Base-by-base conservation (phyloP, 1,284 basidiomycete genomes). In the Ganoderma boninense region DNA sequence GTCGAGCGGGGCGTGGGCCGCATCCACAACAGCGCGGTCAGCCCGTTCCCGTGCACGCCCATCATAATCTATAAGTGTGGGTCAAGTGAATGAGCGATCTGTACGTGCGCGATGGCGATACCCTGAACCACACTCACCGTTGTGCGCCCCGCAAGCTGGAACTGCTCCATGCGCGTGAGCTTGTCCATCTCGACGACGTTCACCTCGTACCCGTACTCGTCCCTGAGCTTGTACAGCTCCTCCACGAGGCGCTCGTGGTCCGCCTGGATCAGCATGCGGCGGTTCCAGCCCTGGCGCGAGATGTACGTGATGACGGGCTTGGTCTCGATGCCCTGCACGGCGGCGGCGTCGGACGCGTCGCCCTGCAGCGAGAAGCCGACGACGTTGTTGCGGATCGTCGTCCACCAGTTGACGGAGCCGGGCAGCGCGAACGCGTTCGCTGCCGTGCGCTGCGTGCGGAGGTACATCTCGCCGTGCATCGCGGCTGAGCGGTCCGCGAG, bases 11-110 rank as follows among this genome's bases (percentile, higher is more conserved):
- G 88, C 1, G 87, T 87, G 0, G 93, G 93, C 38, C 91, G 89
- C 94, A 96, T 95, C 95, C 94, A 97, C 6, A 96, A 78, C 2
- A 95, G 83, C 14, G 93, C 88, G 0, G 95, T 95, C 46, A 97
- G 80, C 57, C 94, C 95, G 78, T 96, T 95, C 11, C 95, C 95
- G 77, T 97, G 95, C 20, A 96, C 91, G 69, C 95, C 94, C 87
- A 95, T 91, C 88, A 96, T 87, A 75, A 96, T 92, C 92, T 95
- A 52, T 20, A 8, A 42, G 4, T 3, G 61, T 42, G 3, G 4
- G 61, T 61, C 66, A 63, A 63, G 65, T 59, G 61, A 5, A 18
- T 60, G 26, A 57, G 62, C 49, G 42, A 4, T 40, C 43, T 62
- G 54, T 42, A n/a, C n/a, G n/a, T 40, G 40, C 49, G 49, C 38